Evolutionary conservation across 208 protist genomes (phyloP), one percentile per base, ranked within the genome.

Genomic region (Acanthamoeba rhysodes): DNA sequence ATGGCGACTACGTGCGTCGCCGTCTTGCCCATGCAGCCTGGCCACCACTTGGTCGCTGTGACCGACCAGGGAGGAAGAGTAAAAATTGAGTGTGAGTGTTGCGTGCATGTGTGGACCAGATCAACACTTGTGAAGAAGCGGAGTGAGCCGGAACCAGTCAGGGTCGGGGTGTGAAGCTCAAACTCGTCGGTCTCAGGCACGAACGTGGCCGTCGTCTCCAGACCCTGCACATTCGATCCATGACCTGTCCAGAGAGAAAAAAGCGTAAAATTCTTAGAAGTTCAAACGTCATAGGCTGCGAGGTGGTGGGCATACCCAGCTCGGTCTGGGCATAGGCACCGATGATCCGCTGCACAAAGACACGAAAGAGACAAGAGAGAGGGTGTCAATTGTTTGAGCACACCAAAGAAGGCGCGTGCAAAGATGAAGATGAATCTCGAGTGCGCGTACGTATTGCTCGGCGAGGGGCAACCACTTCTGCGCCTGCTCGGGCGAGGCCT

Each of bases 131-230:
- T 5, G 0, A 82, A 14, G 32, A 76, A 90, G 66, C 12, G 50
- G 55, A 20, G 34, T 76, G 34, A 4, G 66, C n/a, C 16, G 45
- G 41, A n/a, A 95, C 74, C 78, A 0, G 90, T 95, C 70, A 93
- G 70, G 18, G 95, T 96, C 10, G 97, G 97, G 8, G 96, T 95
- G 64, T 98, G 84, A 14, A 98, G 90, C 29, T 97, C 90, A 87
- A 98, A 98, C 53, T 96, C 94, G 27, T 97, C 50, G 0, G 94
- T 97, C 20, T 50, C 24, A 4, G 50, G 22, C 50, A 97, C 92
- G 37, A 95, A 98, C 0, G 91, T 95, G 9, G 97, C 97, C 0
- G 95, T 97, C 0, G 97, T 98, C 80, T 98, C 95, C 29, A 98
- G 74, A 14, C 96, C 96, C 37, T 84, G 68, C 1, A 97, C 96